Evolutionary conservation across 768 basidiomycete species (phyloP), one percentile per base, ranked within the genome.

Genomic region (Leccinellum rugosiceps): DNA sequence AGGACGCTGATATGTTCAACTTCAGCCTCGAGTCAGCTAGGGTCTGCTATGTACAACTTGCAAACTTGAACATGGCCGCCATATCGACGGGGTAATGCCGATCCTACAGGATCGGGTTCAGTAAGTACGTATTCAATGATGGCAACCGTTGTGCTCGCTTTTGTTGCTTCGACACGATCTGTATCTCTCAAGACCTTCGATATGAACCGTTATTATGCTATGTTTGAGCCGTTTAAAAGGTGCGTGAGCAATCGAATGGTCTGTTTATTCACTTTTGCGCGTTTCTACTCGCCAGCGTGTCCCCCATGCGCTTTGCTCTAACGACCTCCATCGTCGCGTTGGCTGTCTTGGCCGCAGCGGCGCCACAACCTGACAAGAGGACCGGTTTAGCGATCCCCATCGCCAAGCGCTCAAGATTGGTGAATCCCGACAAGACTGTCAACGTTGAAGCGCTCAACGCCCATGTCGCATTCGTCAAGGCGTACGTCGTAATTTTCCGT

Each of bases 361-460:
- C 26, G 25, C 62, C 62, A 13, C 56, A 35, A 3, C 44, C 53
- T 2, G 30, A 5, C 25, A 19, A 10, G 25, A 51, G 13, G 4
- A 17, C 6, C 17, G 53, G 63, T 17, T 32, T 13, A 0, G 49
- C 58, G 9, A 57, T 65, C 23, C 55, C 63, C 7, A 56, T 63
- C 50, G 21, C 23, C 9, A 63, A 62, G 46, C 63, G 52, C 4
- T 43, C 58, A 5, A 8, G 17, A 2, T 19, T 59, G 3, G 13
- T 51, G 6, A 61, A 65, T 25, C 26, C 31, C 15, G 57, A 59
- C 61, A 55, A 44, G 6, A 55, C 25, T 25, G 56, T 59, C 2
- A 34, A 59, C 10, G 10, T 55, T 4, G 58, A 56, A 1, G 61
- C 53, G 8, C 56, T 62, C 19, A 34, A 50, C 3, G 8, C 49